Conservation (phyloP, 441 rosid species). For the Eruca vesicaria region DNA sequence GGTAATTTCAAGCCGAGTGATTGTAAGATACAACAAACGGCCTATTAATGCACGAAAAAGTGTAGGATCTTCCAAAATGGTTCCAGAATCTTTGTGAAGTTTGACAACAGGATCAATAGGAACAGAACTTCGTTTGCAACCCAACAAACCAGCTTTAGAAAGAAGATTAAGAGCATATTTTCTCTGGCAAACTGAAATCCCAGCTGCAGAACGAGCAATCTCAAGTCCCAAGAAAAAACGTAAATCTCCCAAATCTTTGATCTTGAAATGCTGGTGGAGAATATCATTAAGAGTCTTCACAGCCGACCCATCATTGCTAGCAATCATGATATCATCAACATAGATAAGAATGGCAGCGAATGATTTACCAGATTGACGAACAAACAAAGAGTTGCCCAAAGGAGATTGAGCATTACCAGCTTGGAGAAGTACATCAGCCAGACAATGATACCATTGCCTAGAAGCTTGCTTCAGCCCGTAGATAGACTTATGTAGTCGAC, state of each 20-base stretch:
- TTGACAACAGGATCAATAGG: no score
- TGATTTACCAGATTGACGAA: not conserved
- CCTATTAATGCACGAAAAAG: no score
- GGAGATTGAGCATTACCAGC: not conserved
- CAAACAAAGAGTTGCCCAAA: not conserved
- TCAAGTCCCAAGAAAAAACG: not conserved
- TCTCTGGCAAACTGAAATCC: no score
- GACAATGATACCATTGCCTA: not conserved
- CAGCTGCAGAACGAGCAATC: no score
- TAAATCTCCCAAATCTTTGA: not conserved
- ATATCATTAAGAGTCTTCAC: rapidly evolving
- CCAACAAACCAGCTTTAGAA: no score
- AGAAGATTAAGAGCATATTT: no score
- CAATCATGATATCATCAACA: not conserved
- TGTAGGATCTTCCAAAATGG: no score
- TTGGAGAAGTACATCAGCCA: not conserved
- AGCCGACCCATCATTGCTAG: not conserved
- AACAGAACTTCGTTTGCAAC: no score
- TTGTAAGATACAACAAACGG: no score
- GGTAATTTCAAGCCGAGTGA: no score
- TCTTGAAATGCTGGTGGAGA: not conserved
- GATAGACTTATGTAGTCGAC: not conserved
- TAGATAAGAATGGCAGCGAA: not conserved
- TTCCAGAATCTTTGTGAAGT: no score
- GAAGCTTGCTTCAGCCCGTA: not conserved